These are phyloP conservation scores for Panaeolus cyanescens DNA, from an alignment of 768 basidiomycete species.

Conservation along the genomic window DNA sequence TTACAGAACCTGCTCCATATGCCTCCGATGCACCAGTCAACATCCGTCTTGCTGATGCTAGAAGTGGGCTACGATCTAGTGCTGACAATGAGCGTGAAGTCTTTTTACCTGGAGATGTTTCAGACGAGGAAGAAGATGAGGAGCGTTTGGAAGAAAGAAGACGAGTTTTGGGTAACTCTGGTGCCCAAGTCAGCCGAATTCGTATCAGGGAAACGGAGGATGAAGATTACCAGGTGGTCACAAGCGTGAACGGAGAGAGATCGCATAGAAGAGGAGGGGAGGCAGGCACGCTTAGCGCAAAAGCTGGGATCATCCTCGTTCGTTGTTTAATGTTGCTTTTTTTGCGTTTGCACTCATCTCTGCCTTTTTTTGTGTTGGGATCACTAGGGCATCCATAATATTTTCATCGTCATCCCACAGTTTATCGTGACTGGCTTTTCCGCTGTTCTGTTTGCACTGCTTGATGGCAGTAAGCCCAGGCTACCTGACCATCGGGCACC, in stretches of 20 bases:
- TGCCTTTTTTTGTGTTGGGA: not conserved
- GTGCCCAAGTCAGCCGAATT: constrained; percentile 51
- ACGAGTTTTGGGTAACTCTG: constrained; percentile 40
- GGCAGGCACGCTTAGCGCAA: constrained; percentile 58
- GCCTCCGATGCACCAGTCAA: constrained; percentile 23
- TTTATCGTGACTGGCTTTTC: constrained; percentile 89
- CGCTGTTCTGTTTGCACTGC: constrained; percentile 81
- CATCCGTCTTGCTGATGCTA: constrained; percentile 47
- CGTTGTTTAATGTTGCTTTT: constrained; percentile 24
- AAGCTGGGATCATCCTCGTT: constrained; percentile 88
- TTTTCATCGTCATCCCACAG: constrained; percentile 92
- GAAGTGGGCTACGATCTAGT: constrained; percentile 29
- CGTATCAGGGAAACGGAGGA: constrained; percentile 34
- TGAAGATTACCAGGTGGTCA: constrained; percentile 33
- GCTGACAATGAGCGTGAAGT: constrained; percentile 30
- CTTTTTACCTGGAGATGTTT: constrained; percentile 28
- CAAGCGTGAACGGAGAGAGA: constrained; percentile 6
- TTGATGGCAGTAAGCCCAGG: constrained; percentile 64
- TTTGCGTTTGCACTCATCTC: not conserved
- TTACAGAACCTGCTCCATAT: constrained; percentile 56
- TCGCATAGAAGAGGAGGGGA: constrained; percentile 16
- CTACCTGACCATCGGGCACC: constrained; percentile 35
- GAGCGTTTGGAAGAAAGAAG: constrained; percentile 22
- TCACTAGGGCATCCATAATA: constrained; percentile 90
- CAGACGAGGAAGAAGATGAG: constrained; percentile 30